phyloP scores from a whole-genome alignment of 805 yeast species.

The Lipomyces sp. region DNA sequence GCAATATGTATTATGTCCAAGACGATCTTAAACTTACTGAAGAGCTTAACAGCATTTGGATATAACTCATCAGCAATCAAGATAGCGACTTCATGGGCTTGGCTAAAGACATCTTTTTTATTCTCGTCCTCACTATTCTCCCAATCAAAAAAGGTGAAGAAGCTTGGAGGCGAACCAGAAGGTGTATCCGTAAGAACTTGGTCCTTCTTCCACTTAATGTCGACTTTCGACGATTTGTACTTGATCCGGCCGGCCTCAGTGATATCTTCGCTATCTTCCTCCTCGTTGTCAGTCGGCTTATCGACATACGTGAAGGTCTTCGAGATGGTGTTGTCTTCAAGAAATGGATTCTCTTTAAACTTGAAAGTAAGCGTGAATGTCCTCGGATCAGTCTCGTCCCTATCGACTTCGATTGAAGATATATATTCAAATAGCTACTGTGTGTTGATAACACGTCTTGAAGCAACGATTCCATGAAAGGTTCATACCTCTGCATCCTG shows the following conservation, averaged over 20 bases:
- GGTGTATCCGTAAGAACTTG: slow-evolving; percentile 61
- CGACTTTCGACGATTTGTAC: slow-evolving; percentile 59
- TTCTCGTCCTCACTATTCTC: slow-evolving; percentile 82
- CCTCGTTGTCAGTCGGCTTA: slow-evolving; percentile 42
- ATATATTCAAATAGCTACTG: slow-evolving; percentile 42
- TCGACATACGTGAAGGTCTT: slow-evolving; percentile 57
- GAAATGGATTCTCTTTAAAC: slow-evolving; percentile 58
- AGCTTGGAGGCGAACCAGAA: slow-evolving; percentile 46
- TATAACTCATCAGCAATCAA: slow-evolving; percentile 77
- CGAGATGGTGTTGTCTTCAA: slow-evolving; percentile 61
- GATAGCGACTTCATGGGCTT: slow-evolving; percentile 78
- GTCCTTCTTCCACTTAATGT: slow-evolving; percentile 71
- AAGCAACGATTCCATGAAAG: not conserved
- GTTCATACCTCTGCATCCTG: slow-evolving; percentile 64
- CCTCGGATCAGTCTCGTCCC: slow-evolving; percentile 52
- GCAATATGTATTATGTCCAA: not conserved
- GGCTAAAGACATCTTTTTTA: slow-evolving; percentile 74
- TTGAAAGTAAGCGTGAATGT: slow-evolving; percentile 65
- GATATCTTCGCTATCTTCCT: slow-evolving; percentile 43
- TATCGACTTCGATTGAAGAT: slow-evolving; percentile 63
- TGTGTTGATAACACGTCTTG: slow-evolving; percentile 40
- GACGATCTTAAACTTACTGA: slow-evolving; percentile 52
- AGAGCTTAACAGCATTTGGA: slow-evolving; percentile 84
- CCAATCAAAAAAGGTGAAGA: slow-evolving; percentile 83
- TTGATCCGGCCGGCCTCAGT: slow-evolving; percentile 59